Evolutionary conservation across 345 rosid species (phyloP).

Genomic region (Ailanthus altissimus): DNA sequence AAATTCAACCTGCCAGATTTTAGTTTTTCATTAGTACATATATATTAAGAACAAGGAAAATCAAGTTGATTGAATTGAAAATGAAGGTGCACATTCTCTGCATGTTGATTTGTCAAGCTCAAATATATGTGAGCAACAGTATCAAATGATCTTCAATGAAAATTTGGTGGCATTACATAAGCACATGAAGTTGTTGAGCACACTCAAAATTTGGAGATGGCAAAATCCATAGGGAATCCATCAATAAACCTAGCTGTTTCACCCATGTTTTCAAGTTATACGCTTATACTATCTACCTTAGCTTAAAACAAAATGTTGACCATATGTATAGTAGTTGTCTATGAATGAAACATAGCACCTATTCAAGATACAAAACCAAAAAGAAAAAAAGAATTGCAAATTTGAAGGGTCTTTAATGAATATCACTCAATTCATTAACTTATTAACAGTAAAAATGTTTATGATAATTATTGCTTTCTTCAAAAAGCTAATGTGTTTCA

Average conservation of each 20-base stretch:
- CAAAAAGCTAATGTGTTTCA: background rate
- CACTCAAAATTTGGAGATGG: background rate
- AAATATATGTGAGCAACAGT: background rate
- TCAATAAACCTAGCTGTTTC: background rate
- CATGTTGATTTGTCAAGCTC: background rate
- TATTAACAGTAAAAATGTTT: background rate
- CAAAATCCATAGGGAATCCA: background rate
- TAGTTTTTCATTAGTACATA: slow-evolving; percentile 10
- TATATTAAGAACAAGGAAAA: background rate
- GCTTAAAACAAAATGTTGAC: background rate
- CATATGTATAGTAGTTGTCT: background rate
- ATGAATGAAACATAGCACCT: background rate
- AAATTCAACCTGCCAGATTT: slow-evolving; percentile 69
- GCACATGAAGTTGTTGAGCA: background rate
- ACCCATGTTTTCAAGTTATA: background rate
- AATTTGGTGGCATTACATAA: background rate
- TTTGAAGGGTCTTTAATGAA: background rate
- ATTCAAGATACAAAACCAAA: background rate
- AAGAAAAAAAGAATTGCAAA: background rate
- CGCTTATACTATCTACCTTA: background rate
- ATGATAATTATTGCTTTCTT: background rate
- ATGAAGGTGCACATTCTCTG: background rate
- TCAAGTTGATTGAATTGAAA: background rate
- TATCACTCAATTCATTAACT: background rate
- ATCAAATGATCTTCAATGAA: background rate